Percentiles rank a stretch among this genome's conserved stretches.
Conservation (phyloP, 495 filamentous ascomycete species). For the Daldinia bambusicola region DNA sequence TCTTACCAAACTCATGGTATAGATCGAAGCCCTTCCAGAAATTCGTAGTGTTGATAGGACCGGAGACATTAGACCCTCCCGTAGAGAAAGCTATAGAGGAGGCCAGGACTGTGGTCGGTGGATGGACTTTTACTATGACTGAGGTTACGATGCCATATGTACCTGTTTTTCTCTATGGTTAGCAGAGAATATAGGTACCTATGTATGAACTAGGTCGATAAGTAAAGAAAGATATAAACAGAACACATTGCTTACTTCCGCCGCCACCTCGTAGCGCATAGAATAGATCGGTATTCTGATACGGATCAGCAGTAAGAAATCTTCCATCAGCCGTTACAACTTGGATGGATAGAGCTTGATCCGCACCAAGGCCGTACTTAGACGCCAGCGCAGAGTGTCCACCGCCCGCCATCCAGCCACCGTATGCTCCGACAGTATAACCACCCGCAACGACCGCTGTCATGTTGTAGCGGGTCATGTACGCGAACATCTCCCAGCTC, state of each 20-base stretch:
- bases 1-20: slow-evolving; percentile 45
- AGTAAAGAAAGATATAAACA: background rate
- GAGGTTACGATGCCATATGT: slow-evolving; percentile 65
- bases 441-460: slow-evolving; percentile 59
- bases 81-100: slow-evolving; percentile 46
- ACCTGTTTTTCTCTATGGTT: slow-evolving; percentile 35
- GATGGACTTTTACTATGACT: slow-evolving; percentile 53
- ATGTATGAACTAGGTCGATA: background rate
- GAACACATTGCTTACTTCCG: slow-evolving; percentile 51
- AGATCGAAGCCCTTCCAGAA: slow-evolving; percentile 47
- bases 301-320: slow-evolving; percentile 62
- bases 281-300: slow-evolving; percentile 66
- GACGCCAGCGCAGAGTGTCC: slow-evolving; percentile 59
- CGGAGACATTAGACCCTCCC: slow-evolving; percentile 53
- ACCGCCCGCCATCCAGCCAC: slow-evolving; percentile 64
- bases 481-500: slow-evolving; percentile 56
- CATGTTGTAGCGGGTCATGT: slow-evolving; percentile 51
- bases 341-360: slow-evolving; percentile 63
- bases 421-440: slow-evolving; percentile 60
- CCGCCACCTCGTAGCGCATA: slow-evolving; percentile 71
- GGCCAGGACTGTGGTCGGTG: slow-evolving; percentile 41
- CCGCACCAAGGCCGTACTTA: slow-evolving; percentile 60
- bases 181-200: background rate
- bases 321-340: slow-evolving; percentile 67
- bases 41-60: slow-evolving; percentile 6